Conservation (phyloP, 768 basidiomycete species). For the Lanmaoa rubissima region DNA sequence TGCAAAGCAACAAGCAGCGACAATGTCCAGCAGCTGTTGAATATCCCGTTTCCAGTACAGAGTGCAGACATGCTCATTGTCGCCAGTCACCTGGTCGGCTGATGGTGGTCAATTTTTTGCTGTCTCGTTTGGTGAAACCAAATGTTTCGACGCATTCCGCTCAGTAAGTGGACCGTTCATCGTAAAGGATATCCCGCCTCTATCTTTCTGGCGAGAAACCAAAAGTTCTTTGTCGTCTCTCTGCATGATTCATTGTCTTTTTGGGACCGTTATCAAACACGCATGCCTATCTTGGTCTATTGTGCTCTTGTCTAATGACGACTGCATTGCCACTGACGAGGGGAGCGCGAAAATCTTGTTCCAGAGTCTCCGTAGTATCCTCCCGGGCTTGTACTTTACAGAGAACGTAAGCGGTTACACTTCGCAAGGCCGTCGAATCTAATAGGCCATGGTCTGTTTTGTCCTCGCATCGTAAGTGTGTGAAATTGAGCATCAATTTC, state of each 20-base stretch:
- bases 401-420: not conserved
- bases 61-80: no score
- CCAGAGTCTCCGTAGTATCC: not conserved
- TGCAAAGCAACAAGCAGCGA: not conserved
- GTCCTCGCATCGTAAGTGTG: not conserved
- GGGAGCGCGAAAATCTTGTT: not conserved
- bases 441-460: not conserved
- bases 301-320: not conserved
- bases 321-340: constrained; percentile 1
- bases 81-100: not conserved
- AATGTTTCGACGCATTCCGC: not conserved
- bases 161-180: not conserved
- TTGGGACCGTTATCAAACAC: not conserved
- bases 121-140: not conserved
- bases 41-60: not conserved
- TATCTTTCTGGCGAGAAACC: not conserved
- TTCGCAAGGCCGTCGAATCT: not conserved
- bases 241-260: not conserved
- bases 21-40: not conserved
- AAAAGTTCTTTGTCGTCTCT: not conserved
- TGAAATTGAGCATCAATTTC: not conserved
- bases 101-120: constrained; percentile 5
- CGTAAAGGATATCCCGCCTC: not conserved
- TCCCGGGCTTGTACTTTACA: not conserved
- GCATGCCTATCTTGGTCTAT: not conserved